Evolutionary conservation across 208 protist genomes (phyloP).

Genomic region (Plasmodiophora brassicae): DNA sequence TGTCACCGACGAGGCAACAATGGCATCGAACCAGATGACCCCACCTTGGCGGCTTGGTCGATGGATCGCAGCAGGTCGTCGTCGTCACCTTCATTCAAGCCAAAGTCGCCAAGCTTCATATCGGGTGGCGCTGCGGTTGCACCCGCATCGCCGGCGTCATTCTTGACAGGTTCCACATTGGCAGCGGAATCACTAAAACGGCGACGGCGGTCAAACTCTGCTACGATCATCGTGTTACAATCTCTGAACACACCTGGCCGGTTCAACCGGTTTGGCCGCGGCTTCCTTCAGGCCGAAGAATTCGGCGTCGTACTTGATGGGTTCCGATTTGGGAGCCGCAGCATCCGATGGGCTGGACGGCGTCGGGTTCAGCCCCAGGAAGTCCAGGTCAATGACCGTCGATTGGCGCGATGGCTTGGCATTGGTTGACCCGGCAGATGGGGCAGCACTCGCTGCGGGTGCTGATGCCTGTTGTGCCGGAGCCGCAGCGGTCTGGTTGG

Average conservation of each 20-base stretch:
- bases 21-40: not conserved
- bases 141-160: not conserved
- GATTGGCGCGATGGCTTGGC: no score
- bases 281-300: not conserved
- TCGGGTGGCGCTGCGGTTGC: no score
- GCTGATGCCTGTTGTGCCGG: no score
- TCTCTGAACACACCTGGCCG: not conserved
- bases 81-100: not conserved
- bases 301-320: not conserved
- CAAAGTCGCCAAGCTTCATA: no score
- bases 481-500: no score
- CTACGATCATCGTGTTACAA: not conserved
- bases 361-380: no score
- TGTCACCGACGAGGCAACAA: not conserved
- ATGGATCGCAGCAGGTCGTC: conserved; percentile 10
- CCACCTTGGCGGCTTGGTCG: not conserved
- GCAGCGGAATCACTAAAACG: not conserved
- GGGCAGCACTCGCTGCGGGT: no score
- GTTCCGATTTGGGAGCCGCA: no score
- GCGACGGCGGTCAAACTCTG: not conserved
- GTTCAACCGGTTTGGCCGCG: not conserved
- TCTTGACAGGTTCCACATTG: not conserved
- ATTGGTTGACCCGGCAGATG: no score
- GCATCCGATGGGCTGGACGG: no score
- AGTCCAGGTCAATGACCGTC: no score